Percentiles rank a stretch among this genome's conserved stretches.
Evolutionary conservation across 306 rosid species (phyloP).

Genomic region (Corylus americana): DNA sequence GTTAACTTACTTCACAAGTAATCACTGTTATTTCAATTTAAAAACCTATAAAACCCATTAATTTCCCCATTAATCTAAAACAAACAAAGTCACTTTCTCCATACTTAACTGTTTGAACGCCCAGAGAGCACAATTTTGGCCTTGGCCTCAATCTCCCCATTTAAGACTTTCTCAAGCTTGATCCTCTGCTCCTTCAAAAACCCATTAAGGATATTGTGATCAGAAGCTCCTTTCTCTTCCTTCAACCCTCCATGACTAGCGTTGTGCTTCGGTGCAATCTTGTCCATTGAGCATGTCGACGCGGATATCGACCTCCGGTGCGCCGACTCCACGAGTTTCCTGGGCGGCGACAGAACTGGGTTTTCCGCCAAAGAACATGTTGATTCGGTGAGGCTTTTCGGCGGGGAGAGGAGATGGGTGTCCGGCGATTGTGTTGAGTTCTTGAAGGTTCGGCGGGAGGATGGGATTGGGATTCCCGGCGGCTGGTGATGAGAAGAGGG

Average conservation of each 20-base stretch:
- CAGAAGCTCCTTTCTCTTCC: constrained; percentile 29
- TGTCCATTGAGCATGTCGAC: constrained; percentile 62
- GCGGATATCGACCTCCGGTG: constrained; percentile 58
- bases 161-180: constrained; percentile 35
- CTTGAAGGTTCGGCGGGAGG: constrained; percentile 41
- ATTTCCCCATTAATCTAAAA: neutral
- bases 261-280: constrained; percentile 22
- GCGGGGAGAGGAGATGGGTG: constrained; percentile 39
- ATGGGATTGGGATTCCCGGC: constrained; percentile 36
- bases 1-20: neutral
- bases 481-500: constrained; percentile 46
- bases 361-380: constrained; percentile 34
- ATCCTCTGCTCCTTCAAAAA: constrained; percentile 60
- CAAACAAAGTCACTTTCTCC: neutral
- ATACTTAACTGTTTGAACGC: constrained; percentile 62
- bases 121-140: constrained; percentile 64
- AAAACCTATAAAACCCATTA: neutral
- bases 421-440: constrained; percentile 25
- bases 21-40: neutral
- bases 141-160: constrained; percentile 36
- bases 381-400: constrained; percentile 29
- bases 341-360: constrained; percentile 69
- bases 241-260: constrained; percentile 16
- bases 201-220: constrained; percentile 43
- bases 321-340: constrained; percentile 54